These are phyloP conservation scores for Polysphondylium violaceum DNA, from an alignment of 78 protist species.

Conservation along the genomic window DNA sequence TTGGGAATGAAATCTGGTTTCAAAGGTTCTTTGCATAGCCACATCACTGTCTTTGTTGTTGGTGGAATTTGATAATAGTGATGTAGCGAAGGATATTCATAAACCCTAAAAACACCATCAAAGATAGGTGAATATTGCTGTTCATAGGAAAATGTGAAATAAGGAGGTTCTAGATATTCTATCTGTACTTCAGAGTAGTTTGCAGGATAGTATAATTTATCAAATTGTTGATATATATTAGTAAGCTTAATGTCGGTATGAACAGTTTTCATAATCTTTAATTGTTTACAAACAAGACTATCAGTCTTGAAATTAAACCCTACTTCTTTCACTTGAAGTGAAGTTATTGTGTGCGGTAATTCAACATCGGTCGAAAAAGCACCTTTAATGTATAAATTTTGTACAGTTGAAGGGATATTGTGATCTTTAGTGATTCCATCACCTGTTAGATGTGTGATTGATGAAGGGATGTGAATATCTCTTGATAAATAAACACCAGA, in stretches of 20 bases:
- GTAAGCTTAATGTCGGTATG: neutral
- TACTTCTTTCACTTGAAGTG: neutral
- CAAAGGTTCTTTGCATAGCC: neutral
- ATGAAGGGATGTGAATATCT: neutral
- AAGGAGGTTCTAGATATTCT: neutral
- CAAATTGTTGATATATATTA: too few relatives aligned
- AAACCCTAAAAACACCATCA: neutral
- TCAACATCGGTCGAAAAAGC: neutral
- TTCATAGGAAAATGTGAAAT: neutral
- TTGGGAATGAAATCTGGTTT: neutral
- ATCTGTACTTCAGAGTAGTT: neutral
- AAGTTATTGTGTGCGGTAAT: neutral
- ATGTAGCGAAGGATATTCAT: neutral
- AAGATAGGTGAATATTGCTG: neutral
- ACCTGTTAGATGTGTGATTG: neutral
- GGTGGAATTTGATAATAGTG: neutral
- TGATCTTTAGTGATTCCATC: neutral
- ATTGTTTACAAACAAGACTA: neutral
- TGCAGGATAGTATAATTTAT: neutral
- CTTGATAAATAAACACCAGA: neutral
- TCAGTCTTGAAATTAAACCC: too few relatives aligned
- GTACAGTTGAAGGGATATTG: neutral
- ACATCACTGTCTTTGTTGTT: neutral
- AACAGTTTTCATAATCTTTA: neutral
- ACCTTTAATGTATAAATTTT: neutral